Evolutionary conservation across 768 basidiomycete species (phyloP).

Genomic region (Hygrophorus pudorinus): DNA sequence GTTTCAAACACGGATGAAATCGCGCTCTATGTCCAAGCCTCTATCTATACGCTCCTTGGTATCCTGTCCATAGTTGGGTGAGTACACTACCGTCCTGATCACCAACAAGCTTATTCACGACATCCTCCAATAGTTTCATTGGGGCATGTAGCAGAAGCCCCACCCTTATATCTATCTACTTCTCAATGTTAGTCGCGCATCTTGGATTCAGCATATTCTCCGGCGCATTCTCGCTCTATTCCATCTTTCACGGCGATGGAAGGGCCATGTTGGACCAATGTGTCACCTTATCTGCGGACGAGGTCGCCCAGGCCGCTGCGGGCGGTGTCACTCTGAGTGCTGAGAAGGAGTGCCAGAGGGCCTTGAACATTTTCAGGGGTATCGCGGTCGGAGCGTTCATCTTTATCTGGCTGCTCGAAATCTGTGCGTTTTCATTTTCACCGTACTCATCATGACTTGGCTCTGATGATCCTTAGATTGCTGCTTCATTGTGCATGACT

Average conservation of each 20-base stretch:
- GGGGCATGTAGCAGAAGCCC: constrained; percentile 33
- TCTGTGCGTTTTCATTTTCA: constrained; percentile 25
- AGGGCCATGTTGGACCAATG: constrained; percentile 29
- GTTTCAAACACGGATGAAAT: constrained; percentile 26
- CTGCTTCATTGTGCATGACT: constrained; percentile 35
- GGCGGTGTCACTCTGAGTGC: not conserved
- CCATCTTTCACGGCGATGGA: constrained; percentile 28
- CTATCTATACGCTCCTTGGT: constrained; percentile 31
- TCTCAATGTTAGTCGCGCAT: constrained; percentile 30
- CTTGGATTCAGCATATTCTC: constrained; percentile 34
- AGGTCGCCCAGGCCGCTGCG: constrained; percentile 1
- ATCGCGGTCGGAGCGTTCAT: constrained; percentile 33
- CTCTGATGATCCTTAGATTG: constrained; percentile 23
- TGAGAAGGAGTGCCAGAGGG: constrained; percentile 22
- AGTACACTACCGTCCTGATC: constrained; percentile 5
- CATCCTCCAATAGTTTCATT: constrained; percentile 22
- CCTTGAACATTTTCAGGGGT: constrained; percentile 30
- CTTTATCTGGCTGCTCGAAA: constrained; percentile 36
- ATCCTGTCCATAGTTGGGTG: constrained; percentile 38
- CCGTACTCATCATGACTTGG: not conserved
- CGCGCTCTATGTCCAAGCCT: constrained; percentile 30
- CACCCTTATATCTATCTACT: constrained; percentile 30
- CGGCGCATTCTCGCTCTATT: constrained; percentile 34
- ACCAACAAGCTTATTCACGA: not conserved
- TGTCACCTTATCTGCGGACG: constrained; percentile 21